Evolutionary conservation across 768 basidiomycete genomes (phyloP), one percentile per base, ranked within the genome.

Genomic region (Mycena sanguinolenta): DNA sequence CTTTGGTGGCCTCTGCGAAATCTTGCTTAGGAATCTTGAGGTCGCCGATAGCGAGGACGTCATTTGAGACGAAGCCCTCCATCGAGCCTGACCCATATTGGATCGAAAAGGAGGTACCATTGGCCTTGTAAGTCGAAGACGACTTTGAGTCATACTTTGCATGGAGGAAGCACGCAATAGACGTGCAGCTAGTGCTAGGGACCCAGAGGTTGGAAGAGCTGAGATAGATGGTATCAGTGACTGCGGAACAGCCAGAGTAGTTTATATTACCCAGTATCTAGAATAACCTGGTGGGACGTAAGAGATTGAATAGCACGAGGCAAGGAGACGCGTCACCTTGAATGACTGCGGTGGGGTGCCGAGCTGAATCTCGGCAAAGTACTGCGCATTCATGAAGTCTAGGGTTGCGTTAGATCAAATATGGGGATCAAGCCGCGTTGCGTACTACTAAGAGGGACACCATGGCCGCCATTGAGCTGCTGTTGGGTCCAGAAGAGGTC

Each of bases 321-420:
- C 39, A 62, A 3, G 19, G 59, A 16, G 57, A 65, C 32, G 50
- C 28, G 65, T 58, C 34, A 50, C 23, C 82, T 91, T 78, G 79
- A 93, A 92, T 4, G 77, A 83, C 81, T 99, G 97, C 39, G 95
- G 88, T 25, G 97, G 97, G 0, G 85, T 87, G 19, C 97, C 97
- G 63, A 98, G 79, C 1, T 85, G 78, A 69, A 99, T 97, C 71
- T 96, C 93, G 23, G 96, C 88, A 79, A 88, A 99, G 83, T 99
- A 99, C 80, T 99, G 97, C 39, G 98, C 97, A 79, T 99, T 99
- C 91, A 97, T 91, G 84, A 95, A 99, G 86, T 98, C 97, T 98
- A 65, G 21, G 25, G 63, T 62, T 60, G 25, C 65, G 63, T 73
- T 46, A 70, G 30, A n/a, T 46, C 17, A 50, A 36, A 58, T 65